phyloP scores from a whole-genome alignment of 73 alveolate genomes.

The Paramecium sexaurelia region DNA sequence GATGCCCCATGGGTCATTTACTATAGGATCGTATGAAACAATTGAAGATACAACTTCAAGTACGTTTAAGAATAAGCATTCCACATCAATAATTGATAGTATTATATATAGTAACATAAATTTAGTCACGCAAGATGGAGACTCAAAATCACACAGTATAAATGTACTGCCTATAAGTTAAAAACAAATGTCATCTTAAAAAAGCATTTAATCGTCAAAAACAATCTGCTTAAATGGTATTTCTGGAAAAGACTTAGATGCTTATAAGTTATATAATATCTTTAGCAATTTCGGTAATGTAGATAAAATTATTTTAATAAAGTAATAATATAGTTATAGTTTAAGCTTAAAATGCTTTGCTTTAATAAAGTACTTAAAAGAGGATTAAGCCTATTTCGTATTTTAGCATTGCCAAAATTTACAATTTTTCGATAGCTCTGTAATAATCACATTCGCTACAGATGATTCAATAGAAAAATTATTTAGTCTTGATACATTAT shows the following conservation, averaged over 20 bases:
- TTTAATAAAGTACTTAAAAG: slow-evolving; percentile 33
- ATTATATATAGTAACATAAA: neutral
- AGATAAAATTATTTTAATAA: slow-evolving; percentile 20
- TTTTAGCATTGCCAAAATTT: slow-evolving; percentile 19
- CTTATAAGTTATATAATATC: slow-evolving; percentile 18
- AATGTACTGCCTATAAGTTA: slow-evolving; percentile 1
- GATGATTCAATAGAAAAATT: slow-evolving; percentile 55
- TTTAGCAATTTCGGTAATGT: slow-evolving; percentile 56
- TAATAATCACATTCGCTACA: slow-evolving; percentile 7
- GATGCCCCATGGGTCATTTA: neutral
- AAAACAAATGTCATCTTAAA: neutral
- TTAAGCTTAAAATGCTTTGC: slow-evolving; percentile 1
- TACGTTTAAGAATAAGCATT: neutral
- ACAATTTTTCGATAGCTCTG: neutral
- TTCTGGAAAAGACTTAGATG: slow-evolving; percentile 7
- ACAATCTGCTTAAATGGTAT: slow-evolving; percentile 46
- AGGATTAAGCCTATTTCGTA: slow-evolving; percentile 27
- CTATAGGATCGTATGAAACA: slow-evolving; percentile 45
- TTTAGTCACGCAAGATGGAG: neutral
- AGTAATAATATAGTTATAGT: neutral
- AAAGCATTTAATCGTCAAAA: neutral
- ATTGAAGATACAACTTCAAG: slow-evolving; percentile 43
- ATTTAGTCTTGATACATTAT: slow-evolving; percentile 8
- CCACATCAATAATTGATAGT: slow-evolving; percentile 26
- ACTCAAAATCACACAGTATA: neutral